Percentiles rank a stretch among this genome's conserved stretches.
phyloP scores from a whole-genome alignment of 129 eudicot species.

The Artemisia tridentata region DNA sequence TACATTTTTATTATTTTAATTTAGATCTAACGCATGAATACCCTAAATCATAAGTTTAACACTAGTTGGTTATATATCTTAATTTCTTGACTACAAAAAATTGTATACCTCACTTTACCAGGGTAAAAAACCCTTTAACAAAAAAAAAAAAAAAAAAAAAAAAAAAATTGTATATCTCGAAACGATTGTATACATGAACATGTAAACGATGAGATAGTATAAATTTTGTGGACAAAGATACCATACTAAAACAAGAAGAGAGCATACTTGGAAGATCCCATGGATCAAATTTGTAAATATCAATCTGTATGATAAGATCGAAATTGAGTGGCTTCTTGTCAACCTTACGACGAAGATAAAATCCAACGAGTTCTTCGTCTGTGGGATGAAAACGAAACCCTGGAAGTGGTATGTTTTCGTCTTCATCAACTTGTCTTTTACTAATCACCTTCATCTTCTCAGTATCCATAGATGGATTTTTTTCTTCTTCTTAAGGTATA shows the following conservation, averaged over 20 bases:
- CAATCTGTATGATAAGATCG: constrained; percentile 75
- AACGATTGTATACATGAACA: neutral
- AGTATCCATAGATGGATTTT: constrained; percentile 17
- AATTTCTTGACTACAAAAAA: neutral
- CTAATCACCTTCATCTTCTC: constrained; percentile 20
- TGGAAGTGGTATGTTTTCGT: constrained; percentile 54
- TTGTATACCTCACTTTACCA: too few relatives aligned
- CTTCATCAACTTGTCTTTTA: constrained; percentile 10
- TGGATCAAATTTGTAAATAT: constrained; percentile 85
- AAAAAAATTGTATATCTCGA: neutral
- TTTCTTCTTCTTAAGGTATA: neutral
- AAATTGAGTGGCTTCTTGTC: constrained; percentile 60
- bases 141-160: too few relatives aligned
- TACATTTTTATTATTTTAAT: neutral
- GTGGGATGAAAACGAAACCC: constrained; percentile 86
- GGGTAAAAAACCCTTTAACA: too few relatives aligned
- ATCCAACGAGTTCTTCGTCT: constrained; percentile 83
- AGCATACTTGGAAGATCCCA: constrained; percentile 90
- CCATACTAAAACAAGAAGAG: neutral
- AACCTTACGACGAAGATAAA: constrained; percentile 66
- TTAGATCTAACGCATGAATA: neutral
- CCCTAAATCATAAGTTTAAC: neutral
- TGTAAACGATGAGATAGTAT: neutral
- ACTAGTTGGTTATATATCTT: neutral
- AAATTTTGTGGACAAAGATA: neutral